Evolutionary conservation across 129 eudicot species (phyloP).

Genomic region (Deinandra increscens): DNA sequence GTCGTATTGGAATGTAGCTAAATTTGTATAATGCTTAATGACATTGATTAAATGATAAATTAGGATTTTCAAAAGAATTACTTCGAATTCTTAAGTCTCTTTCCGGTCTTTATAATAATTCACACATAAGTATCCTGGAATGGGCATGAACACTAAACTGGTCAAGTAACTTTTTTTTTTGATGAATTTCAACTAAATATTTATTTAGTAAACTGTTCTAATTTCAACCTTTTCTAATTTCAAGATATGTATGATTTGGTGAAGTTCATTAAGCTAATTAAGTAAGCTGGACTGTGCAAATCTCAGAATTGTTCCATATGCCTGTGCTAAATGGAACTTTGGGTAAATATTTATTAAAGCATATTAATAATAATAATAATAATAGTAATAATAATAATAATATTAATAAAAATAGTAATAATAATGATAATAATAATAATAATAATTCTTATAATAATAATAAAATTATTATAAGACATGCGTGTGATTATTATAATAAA

Average conservation of each 20-base stretch:
- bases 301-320: conserved; percentile 98
- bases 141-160: conserved; percentile 98
- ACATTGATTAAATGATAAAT: no score
- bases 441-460: no score
- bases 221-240: conserved; percentile 64
- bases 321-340: conserved; percentile 99
- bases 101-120: no score
- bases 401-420: no score
- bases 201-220: conserved; percentile 1
- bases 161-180: conserved; percentile 52
- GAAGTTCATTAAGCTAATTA: conserved; percentile 85
- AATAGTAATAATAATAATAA: no score
- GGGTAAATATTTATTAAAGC: conserved; percentile 48
- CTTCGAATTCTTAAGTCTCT: no score
- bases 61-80: no score
- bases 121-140: conserved; percentile 99
- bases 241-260: conserved; percentile 93
- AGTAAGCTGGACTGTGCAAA: conserved; percentile 90
- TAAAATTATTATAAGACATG: no score
- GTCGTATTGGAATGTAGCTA: no score
- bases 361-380: not conserved
- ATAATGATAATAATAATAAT: no score
- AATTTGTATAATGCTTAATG: no score
- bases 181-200: conserved; percentile 1
- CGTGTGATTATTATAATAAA: no score